Percentiles rank a stretch among this genome's conserved stretches.
Conservation (phyloP, 208 protist genomes). For the Leishmania lainsoni region DNA sequence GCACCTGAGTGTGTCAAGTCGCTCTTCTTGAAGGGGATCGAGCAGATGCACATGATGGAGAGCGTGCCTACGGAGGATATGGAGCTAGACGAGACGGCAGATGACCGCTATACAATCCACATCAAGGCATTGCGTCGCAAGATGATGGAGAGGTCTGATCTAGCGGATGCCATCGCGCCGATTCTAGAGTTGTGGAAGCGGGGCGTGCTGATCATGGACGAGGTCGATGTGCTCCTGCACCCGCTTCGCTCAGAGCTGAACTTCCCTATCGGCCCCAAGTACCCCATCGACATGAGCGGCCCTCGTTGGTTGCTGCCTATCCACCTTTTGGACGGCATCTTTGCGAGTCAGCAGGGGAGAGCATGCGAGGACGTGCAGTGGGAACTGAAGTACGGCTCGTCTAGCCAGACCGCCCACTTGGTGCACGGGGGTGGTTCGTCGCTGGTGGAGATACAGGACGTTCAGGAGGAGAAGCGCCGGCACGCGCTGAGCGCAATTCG, state of each 20-base stretch:
- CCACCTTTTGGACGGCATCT: conserved; percentile 93
- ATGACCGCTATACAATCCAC: conserved; percentile 48
- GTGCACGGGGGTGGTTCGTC: background rate
- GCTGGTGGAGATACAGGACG: background rate
- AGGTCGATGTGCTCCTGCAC: conserved; percentile 95
- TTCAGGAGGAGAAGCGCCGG: conserved; percentile 14
- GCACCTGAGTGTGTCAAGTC: conserved; percentile 94
- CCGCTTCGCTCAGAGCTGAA: conserved; percentile 96
- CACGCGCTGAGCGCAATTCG: conserved; percentile 31
- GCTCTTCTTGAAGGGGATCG: conserved; percentile 92
- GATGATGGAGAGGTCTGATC: conserved; percentile 45
- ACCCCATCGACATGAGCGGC: conserved; percentile 90
- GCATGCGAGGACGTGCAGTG: conserved; percentile 38
- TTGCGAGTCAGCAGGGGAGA: conserved; percentile 60
- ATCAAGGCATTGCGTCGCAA: conserved; percentile 42
- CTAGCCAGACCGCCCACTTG: background rate
- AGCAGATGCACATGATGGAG: conserved; percentile 91
- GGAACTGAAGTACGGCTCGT: conserved; percentile 28
- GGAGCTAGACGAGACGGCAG: conserved; percentile 33
- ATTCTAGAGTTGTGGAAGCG: conserved; percentile 87
- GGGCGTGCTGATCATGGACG: conserved; percentile 94
- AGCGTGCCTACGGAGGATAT: conserved; percentile 44
- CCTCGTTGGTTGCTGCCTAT: conserved; percentile 94
- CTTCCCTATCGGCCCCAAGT: conserved; percentile 94
- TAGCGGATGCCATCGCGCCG: conserved; percentile 74